A percentile compares a stretch with the other conserved stretches of the same genome.
phyloP scores from a whole-genome alignment of 2,329 filamentous ascomycete genomes.

The Arthrobotrys sinensis region DNA sequence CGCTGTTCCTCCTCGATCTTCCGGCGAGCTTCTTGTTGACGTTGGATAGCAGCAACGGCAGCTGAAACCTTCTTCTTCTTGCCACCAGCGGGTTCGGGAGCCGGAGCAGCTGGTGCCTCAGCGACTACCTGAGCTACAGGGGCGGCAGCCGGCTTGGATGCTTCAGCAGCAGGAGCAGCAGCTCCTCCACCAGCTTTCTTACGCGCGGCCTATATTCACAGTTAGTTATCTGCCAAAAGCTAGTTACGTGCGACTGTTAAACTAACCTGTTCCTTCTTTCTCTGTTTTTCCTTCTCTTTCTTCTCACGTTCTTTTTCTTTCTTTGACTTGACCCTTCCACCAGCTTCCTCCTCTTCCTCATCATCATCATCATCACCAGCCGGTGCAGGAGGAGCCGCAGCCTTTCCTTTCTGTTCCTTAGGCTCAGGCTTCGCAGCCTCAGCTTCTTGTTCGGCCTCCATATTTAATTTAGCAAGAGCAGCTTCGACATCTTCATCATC shows the following conservation, averaged over 20 bases:
- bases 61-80: conserved; percentile 93
- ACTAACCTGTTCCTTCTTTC: conserved; percentile 95
- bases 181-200: conserved; percentile 77
- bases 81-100: conserved; percentile 71
- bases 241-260: conserved; percentile 9
- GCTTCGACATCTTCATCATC: conserved; percentile 62
- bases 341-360: conserved; percentile 72
- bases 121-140: conserved; percentile 56
- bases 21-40: conserved; percentile 84
- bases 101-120: conserved; percentile 66
- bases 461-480: conserved; percentile 55
- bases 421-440: conserved; percentile 68
- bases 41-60: conserved; percentile 80
- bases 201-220: conserved; percentile 77
- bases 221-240: conserved; percentile 30
- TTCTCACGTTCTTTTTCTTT: conserved; percentile 98
- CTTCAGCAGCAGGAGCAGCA: conserved; percentile 53
- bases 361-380: conserved; percentile 70
- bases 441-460: conserved; percentile 67
- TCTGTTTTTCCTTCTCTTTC: conserved; percentile 98
- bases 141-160: conserved; percentile 62
- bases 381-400: conserved; percentile 66
- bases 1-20: conserved; percentile 77
- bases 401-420: conserved; percentile 67
- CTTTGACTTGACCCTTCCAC: conserved; percentile 87